Conservation (phyloP, 306 rosid species). For the Rosa lucieae region DNA sequence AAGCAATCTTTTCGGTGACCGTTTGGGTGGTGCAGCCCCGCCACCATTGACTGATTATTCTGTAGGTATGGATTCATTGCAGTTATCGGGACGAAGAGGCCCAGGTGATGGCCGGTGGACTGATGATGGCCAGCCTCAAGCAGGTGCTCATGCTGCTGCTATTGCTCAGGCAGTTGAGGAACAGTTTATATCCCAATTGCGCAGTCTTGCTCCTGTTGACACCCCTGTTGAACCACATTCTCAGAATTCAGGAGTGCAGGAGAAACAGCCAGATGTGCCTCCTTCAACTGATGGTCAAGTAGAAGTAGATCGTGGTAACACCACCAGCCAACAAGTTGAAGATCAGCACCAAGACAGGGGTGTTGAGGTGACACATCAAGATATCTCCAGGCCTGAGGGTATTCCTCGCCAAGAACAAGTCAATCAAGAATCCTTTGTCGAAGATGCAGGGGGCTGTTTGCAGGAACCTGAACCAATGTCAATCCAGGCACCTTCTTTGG, state of each 20-base stretch:
- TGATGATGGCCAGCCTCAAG: slow-evolving; percentile 98
- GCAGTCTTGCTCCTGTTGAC: slow-evolving; percentile 49
- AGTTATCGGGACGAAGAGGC: slow-evolving; percentile 81
- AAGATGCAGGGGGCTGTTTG: slow-evolving; percentile 46
- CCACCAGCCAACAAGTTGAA: slow-evolving; percentile 52
- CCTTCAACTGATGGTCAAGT: slow-evolving; percentile 54
- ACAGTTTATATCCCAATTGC: slow-evolving; percentile 62
- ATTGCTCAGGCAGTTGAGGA: slow-evolving; percentile 94
- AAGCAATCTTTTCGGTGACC: slow-evolving; percentile 76
- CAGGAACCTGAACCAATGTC: slow-evolving; percentile 64
- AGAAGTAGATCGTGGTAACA: slow-evolving; percentile 46
- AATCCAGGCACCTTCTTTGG: slow-evolving; percentile 59
- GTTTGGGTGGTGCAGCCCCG: slow-evolving; percentile 82
- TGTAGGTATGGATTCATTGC: slow-evolving; percentile 90
- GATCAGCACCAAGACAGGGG: slow-evolving; percentile 64
- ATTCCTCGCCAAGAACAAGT: slow-evolving; percentile 50
- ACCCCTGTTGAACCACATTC: slow-evolving; percentile 56
- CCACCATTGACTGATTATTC: slow-evolving; percentile 95
- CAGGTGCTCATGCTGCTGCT: slow-evolving; percentile 74
- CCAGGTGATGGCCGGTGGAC: slow-evolving; percentile 94
- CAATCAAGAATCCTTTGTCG: slow-evolving; percentile 49
- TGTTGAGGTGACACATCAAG: slow-evolving; percentile 43
- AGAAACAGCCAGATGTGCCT: slow-evolving; percentile 62
- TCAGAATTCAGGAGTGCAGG: slow-evolving; percentile 60
- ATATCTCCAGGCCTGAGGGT: slow-evolving; percentile 44